Base-by-base conservation (phyloP, 2,329 filamentous ascomycete species). In the Aspergillus sp. region DNA sequence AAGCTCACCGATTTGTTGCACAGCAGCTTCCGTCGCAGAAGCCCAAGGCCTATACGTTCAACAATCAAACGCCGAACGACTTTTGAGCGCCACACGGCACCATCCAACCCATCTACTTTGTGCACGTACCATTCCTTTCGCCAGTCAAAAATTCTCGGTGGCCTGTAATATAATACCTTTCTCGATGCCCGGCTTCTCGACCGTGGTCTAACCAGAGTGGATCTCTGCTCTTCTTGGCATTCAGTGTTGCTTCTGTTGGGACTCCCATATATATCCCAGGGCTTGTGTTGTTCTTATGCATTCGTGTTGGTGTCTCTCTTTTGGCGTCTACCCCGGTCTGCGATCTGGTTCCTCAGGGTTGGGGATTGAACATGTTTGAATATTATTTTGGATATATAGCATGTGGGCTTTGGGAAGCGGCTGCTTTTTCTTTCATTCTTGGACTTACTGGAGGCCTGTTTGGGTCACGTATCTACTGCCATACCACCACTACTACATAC, bases 31-130 rank as follows among this genome's bases (percentile, higher is more conserved):
- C 73, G 28, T 72, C 72, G 21, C 76, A 79, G 59, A 75, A 74
- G 65, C 74, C 76, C 6, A 79, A 78, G 66, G 74, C 70, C 49
- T 81, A 79, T 62, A 76, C 76, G 10, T 81, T 81, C 61, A 74
- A 77, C 57, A 79, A 80, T 61, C 71, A 74, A 51, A 78, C 77
- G 30, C 74, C 76, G 50, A 76, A 71, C 61, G 74, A 78, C 64
- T 78, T 74, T 25, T 61, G 62, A 57, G 23, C n/a, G 13, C 41
- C 41, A 45, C 41, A 13, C 41, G 13, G 41, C n/a, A 45, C 19
- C 41, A 15, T 10, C 41, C 41, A 45, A 30, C 13, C 13, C 12
- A 19, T 12, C 30, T 10, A 21, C 12, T 47, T 21, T 43, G 47
- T 25, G 50, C 49, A 39, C 36, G 32, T 36, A 48, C n/a, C 41